Conservation (phyloP, 108 stramenopile genomes). For the Skeletonema potamos region DNA sequence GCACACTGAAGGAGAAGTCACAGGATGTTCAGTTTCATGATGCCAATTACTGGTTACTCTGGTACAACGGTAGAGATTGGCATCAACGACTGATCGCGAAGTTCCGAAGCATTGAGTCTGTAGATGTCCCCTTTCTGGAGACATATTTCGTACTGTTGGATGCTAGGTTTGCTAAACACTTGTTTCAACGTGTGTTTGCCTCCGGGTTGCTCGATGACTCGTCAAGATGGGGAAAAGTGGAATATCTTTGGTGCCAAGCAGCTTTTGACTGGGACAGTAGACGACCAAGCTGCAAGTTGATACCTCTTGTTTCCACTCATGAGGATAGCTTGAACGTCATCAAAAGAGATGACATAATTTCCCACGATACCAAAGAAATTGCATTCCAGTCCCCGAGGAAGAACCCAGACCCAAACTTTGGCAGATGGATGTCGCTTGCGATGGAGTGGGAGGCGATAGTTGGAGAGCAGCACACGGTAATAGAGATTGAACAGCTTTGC, state of each 20-base stretch:
- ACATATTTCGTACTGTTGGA: constrained; percentile 32
- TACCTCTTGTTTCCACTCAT: background rate
- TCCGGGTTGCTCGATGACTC: background rate
- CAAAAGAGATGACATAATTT: background rate
- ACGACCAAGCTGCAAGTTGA: background rate
- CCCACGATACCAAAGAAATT: no score
- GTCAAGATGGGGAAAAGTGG: no score
- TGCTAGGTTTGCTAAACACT: background rate
- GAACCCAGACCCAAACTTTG: background rate
- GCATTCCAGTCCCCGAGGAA: background rate
- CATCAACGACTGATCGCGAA: background rate
- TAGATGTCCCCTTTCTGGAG: constrained; percentile 20
- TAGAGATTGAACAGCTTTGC: background rate
- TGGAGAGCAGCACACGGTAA: background rate
- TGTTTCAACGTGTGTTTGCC: background rate
- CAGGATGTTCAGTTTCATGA: background rate
- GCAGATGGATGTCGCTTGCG: background rate
- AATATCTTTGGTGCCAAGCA: background rate
- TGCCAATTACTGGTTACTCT: background rate
- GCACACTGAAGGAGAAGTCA: background rate
- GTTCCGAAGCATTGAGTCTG: background rate
- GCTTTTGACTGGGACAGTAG: background rate
- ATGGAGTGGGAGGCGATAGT: background rate
- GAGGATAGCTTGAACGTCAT: background rate
- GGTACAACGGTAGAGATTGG: background rate